Conservation (phyloP, 805 yeast genomes). For the Starmerella roubikii region DNA sequence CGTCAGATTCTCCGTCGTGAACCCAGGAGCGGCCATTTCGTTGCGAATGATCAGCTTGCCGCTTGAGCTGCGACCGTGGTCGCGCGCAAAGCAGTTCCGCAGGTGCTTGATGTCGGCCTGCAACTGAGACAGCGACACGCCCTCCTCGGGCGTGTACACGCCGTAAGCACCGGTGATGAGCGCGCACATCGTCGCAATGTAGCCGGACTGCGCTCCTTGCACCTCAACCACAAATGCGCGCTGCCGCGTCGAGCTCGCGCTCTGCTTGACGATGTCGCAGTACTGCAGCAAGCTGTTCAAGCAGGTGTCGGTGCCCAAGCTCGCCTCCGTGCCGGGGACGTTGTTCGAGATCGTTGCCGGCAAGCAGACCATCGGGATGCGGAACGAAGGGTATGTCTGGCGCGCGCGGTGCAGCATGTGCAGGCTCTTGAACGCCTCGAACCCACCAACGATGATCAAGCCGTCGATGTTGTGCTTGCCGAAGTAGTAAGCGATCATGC, state of each 20-base stretch:
- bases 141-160: slow-evolving; percentile 80
- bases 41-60: slow-evolving; percentile 80
- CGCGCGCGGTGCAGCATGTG: slow-evolving; percentile 72
- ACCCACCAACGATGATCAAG: slow-evolving; percentile 83
- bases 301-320: slow-evolving; percentile 92
- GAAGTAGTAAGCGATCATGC: slow-evolving; percentile 83
- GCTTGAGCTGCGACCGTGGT: slow-evolving; percentile 64
- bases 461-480: slow-evolving; percentile 84
- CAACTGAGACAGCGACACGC: slow-evolving; percentile 51
- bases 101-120: slow-evolving; percentile 63
- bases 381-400: slow-evolving; percentile 68
- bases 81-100: slow-evolving; percentile 53
- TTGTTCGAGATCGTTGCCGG: slow-evolving; percentile 96
- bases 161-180: slow-evolving; percentile 85
- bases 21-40: slow-evolving; percentile 69
- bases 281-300: slow-evolving; percentile 78
- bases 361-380: slow-evolving; percentile 84
- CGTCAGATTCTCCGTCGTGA: slow-evolving; percentile 70
- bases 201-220: slow-evolving; percentile 96
- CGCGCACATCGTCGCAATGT: slow-evolving; percentile 73
- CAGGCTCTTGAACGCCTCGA: slow-evolving; percentile 85
- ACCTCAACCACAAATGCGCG: slow-evolving; percentile 94
- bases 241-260: slow-evolving; percentile 87
- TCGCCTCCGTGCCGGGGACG: slow-evolving; percentile 97
- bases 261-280: slow-evolving; percentile 90